These are phyloP conservation scores for Salvia splendens DNA, from an alignment of 257 asterid genomes.

Conservation along the genomic window DNA sequence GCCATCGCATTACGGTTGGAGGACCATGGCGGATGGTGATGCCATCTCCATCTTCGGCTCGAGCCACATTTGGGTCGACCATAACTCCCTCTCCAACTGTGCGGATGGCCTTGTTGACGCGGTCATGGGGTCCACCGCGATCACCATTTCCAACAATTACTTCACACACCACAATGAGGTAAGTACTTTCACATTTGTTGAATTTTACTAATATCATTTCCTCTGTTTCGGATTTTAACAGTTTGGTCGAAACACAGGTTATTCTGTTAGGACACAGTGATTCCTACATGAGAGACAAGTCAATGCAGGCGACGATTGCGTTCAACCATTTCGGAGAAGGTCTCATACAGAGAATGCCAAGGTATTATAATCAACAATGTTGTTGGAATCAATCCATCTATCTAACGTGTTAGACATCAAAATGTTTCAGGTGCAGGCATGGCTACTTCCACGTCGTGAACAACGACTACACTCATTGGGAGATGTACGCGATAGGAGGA, in stretches of 20 bases:
- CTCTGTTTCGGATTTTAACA: too few species aligned
- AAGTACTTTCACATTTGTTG: too few species aligned
- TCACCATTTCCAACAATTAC: conserved; percentile 82
- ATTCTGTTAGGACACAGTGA: conserved; percentile 92
- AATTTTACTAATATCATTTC: too few species aligned
- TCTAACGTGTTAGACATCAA: background rate
- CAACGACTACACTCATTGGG: conserved; percentile 98
- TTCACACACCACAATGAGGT: conserved; percentile 96
- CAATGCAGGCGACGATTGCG: conserved; percentile 91
- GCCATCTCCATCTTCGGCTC: conserved; percentile 83
- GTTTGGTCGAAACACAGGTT: conserved; percentile 48
- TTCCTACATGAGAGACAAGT: conserved; percentile 68
- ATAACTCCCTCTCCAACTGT: conserved; percentile 82
- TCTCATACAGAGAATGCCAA: conserved; percentile 93
- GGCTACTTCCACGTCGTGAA: conserved; percentile 96
- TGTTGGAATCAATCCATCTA: too few species aligned
- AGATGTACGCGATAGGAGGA: conserved; percentile 96
- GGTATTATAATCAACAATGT: conserved; percentile 41
- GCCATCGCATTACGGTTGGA: conserved; percentile 81
- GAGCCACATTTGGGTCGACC: conserved; percentile 89
- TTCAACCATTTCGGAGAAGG: conserved; percentile 94
- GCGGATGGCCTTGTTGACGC: conserved; percentile 97
- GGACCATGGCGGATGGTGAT: conserved; percentile 96
- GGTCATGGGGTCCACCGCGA: conserved; percentile 87
- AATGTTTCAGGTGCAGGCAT: conserved; percentile 73